Evolutionary conservation across 345 rosid genomes (phyloP).

Genomic region (Brassica juncea): DNA sequence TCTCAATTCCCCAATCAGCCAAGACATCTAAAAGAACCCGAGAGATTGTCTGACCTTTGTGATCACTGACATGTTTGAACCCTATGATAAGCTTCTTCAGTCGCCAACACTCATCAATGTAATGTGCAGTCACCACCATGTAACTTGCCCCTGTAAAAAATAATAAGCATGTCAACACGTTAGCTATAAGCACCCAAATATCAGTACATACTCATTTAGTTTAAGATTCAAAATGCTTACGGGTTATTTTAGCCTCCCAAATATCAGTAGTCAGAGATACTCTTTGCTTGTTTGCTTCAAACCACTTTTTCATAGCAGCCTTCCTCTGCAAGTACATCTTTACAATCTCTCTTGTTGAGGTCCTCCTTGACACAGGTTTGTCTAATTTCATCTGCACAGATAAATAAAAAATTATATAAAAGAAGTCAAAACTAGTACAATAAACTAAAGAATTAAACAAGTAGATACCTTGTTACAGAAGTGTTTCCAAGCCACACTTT

Average conservation of each 20-base stretch:
- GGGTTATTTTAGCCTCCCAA: neutral
- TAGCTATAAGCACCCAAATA: too few relatives aligned
- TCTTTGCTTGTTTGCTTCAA: too few relatives aligned
- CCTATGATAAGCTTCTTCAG: neutral
- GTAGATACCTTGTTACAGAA: neutral
- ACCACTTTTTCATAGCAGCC: too few relatives aligned
- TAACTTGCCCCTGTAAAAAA: neutral
- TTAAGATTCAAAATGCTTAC: neutral
- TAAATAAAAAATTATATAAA: neutral
- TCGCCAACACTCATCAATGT: neutral
- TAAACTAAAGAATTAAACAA: neutral
- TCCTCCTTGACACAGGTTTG: neutral
- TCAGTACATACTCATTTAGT: neutral
- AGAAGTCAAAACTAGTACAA: neutral
- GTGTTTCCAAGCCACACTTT: neutral
- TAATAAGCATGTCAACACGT: too few relatives aligned
- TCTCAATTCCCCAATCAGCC: too few relatives aligned
- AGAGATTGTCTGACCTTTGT: neutral
- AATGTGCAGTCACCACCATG: neutral
- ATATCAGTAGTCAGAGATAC: too few relatives aligned
- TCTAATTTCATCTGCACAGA: neutral
- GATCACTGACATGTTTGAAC: neutral
- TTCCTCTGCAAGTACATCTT: too few relatives aligned
- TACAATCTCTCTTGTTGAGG: too few relatives aligned
- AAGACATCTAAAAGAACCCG: too few relatives aligned